Evolutionary conservation across 208 protist species (phyloP), one percentile per base, ranked within the genome.

Genomic region (Acanthamoeba castellanii): DNA sequence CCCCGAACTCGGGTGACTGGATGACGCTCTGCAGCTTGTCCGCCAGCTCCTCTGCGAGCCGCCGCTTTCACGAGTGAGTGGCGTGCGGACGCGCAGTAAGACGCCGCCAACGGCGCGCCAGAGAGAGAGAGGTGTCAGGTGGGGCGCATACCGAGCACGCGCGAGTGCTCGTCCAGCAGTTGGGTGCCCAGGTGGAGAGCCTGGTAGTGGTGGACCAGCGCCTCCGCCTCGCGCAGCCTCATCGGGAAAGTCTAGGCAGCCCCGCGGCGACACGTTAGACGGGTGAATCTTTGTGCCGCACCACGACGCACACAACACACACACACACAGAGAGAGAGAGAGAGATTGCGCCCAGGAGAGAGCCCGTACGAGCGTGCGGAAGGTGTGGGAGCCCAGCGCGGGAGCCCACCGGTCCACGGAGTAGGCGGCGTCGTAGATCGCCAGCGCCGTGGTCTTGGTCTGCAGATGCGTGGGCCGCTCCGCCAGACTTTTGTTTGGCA

Each of bases 351-450:
- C 37, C 37, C 1, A 42, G 37, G 37, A 3, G 37, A 3, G 37
- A 30, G 13, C 2, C 1, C 68, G 68, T 13, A 76, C 68, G 30
- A 76, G 25, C 0, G 68, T 76, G 30, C n/a, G 25, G 13, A 76
- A 76, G n/a, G 68, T 76, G 68, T 76, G 68, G 14, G 4, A 27
- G 25, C 68, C 68, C 25, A 76, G 68, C 13, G 68, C 68, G n/a
- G 68, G 68, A 22, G 68, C 68, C 68, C 68, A 76, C 11, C n/a
- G 68, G 68, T 76, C 68, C 8, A 76, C 68, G 22, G 68, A 22
- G 32, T 76, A 76, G 68, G 68, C 68, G 13, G 68, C 68, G 68
- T 76, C 68, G 68, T 76, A 76, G 68, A 76, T 76, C 25, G 68
- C 68, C 68, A 76, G 68, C 68, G 68, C 68, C 25, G 30, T 76